Evolutionary conservation across 768 basidiomycete species (phyloP).

Genomic region (Lactarius hatsudake): DNA sequence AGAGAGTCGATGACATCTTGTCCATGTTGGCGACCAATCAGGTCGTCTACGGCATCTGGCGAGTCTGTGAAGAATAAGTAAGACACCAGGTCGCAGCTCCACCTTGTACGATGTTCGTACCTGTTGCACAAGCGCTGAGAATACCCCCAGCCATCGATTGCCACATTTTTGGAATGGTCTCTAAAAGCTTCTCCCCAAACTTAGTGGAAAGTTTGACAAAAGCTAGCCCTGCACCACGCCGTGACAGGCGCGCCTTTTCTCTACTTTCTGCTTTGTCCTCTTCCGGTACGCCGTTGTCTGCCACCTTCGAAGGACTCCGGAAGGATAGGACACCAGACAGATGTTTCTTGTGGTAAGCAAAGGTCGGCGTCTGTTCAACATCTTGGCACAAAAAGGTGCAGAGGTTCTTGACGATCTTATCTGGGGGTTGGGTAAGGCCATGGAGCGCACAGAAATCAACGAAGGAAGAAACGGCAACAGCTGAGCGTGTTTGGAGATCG

Average conservation of each 20-base stretch:
- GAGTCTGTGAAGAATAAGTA: conserved; percentile 33
- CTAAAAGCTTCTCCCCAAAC: conserved; percentile 72
- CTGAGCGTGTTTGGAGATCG: conserved; percentile 86
- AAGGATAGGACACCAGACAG: conserved; percentile 79
- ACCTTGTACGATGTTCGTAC: conserved; percentile 42
- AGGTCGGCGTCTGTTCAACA: conserved; percentile 83
- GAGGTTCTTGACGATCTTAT: conserved; percentile 96
- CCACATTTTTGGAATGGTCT: conserved; percentile 92
- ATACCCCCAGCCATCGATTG: conserved; percentile 84
- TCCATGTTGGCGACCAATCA: conserved; percentile 70
- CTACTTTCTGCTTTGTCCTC: conserved; percentile 46
- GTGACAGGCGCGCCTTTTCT: conserved; percentile 72
- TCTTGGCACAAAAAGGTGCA: conserved; percentile 97
- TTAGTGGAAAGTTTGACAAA: conserved; percentile 72
- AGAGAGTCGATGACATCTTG: conserved; percentile 93
- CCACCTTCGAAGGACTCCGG: conserved; percentile 40
- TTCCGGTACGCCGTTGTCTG: conserved; percentile 39
- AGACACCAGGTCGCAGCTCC: not conserved
- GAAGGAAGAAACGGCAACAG: conserved; percentile 81
- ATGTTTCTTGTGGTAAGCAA: conserved; percentile 60
- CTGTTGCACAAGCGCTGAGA: conserved; percentile 58
- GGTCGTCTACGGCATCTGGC: conserved; percentile 54
- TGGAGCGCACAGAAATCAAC: conserved; percentile 78
- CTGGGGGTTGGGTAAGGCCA: conserved; percentile 77
- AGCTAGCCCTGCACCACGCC: conserved; percentile 83